Conservation (phyloP, 192 early-diverging fungal species). For the Backusella liffmaniae region DNA sequence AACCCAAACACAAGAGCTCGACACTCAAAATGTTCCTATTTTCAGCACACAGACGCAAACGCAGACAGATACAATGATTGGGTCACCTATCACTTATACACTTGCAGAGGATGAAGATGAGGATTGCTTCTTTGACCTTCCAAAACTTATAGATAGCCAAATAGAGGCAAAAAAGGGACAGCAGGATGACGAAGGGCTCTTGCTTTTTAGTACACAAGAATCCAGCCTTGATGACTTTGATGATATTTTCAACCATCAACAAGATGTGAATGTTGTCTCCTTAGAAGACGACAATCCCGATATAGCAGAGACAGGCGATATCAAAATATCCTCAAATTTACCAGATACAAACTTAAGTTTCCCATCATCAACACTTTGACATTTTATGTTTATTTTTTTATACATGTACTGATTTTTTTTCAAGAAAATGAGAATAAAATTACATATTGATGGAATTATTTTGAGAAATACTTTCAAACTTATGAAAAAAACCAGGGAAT, state of each 20-base stretch:
- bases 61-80: background rate
- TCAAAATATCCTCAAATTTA: background rate
- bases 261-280: background rate
- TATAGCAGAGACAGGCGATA: background rate
- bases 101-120: background rate
- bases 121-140: background rate
- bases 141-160: background rate
- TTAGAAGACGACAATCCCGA: background rate
- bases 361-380: background rate
- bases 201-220: background rate
- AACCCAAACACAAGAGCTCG: background rate
- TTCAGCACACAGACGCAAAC: background rate
- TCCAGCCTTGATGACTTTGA: background rate
- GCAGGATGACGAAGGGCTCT: background rate
- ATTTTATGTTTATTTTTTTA: background rate
- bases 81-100: background rate
- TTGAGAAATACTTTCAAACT: no score
- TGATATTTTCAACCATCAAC: background rate
- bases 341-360: background rate
- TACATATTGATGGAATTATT: no score
- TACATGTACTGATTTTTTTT: background rate
- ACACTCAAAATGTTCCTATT: background rate
- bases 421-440: no score
- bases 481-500: no score
- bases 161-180: background rate